Evolutionary conservation across 164 flowering plant genomes (phyloP), one percentile per base, ranked within the genome.

Genomic region (Vitis amurensis): DNA sequence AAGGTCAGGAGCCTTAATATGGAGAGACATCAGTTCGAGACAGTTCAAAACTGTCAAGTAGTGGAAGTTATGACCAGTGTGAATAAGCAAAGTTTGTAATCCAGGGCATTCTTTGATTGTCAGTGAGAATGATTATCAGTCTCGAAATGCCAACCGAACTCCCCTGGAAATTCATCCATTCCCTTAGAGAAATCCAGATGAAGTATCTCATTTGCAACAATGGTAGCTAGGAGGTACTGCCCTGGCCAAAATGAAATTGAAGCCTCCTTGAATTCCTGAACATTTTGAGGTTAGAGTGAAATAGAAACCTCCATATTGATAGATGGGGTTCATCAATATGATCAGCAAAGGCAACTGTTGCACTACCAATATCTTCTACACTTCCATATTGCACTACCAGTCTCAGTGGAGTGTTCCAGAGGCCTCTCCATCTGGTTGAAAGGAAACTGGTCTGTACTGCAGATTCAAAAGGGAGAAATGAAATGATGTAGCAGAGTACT

Each of bases 21-120:
- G 19, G n/a, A 68, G 11, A 17, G 29, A 4, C 15, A 15, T 57
- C 63, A 68, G 13, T 13, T 58, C 16, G 15, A 55, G 44, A 50
- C 63, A 58, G 55, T 68, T 63, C 23, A 59, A 47, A 19, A 68
- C 44, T 19, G 55, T 68, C 16, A 68, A 48, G 37, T 11, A 23
- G 2, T 14, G 50, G 44, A 48, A 27, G 3, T 15, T 58, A 12
- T 4, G 5, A 13, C 55, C 37, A 11, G 17, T 13, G 1, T 48
- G 17, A 19, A 68, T 48, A 4, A 13, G 16, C 48, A 68, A 37
- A 11, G 19, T 47, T 48, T 1, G 31, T 47, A 62, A 47, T 37
- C 51, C 51, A 30, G 12, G 12, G 47, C 63, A 60, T 30, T 60
- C n/a, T 27, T 11, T 15, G 4, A 60, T 27, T 11, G 8, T 31